These are phyloP conservation scores for Sambucus nigra DNA, from an alignment of 129 eudicot species.

Conservation along the genomic window DNA sequence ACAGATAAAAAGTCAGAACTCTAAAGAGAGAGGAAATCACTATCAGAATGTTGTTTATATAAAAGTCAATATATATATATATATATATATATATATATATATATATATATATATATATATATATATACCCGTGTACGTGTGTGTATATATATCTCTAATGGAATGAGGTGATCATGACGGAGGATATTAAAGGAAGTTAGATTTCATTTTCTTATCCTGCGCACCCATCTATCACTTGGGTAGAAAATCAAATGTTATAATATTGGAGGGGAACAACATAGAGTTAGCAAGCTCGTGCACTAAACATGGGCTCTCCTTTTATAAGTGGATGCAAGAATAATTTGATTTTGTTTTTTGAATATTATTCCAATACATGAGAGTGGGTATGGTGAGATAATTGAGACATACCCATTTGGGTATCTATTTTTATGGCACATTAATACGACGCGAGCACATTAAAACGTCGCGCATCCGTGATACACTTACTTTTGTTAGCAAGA, in stretches of 20 bases:
- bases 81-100: no score
- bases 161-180: slow-evolving; percentile 5
- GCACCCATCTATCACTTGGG: slow-evolving; percentile 22
- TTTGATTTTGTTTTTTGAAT: no score
- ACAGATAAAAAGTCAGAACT: slow-evolving; percentile 13
- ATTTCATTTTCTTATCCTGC: slow-evolving; percentile 28
- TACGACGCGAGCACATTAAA: no score
- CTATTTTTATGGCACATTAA: no score
- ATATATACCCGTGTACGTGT: not conserved
- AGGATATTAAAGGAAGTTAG: slow-evolving; percentile 2
- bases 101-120: not conserved
- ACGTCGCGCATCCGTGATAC: no score
- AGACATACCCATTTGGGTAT: no score
- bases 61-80: slow-evolving; percentile 3
- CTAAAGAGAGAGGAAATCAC: slow-evolving; percentile 20
- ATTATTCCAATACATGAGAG: no score
- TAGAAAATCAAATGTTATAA: not conserved
- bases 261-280: not conserved
- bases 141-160: slow-evolving; percentile 3
- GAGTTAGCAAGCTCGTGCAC: not conserved
- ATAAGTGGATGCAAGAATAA: no score
- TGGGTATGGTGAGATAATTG: no score
- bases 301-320: not conserved
- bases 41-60: slow-evolving; percentile 22
- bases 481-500: no score